Base-by-base conservation (phyloP, 495 filamentous ascomycete genomes). In the Aspergillus baeticus region DNA sequence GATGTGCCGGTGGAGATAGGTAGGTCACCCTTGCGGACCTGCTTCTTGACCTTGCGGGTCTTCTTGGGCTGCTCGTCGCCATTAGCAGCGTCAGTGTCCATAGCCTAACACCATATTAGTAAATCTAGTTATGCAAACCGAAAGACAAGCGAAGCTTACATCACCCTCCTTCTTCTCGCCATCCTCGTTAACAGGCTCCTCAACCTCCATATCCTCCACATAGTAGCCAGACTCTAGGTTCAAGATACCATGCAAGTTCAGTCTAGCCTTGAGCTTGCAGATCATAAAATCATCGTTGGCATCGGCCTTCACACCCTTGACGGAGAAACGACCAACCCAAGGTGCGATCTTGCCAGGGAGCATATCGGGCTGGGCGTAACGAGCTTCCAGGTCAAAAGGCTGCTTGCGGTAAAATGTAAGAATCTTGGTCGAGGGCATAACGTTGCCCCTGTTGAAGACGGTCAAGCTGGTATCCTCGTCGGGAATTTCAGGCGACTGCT, bases 321-420 rank as follows among this genome's bases (percentile, higher is more conserved):
- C 87, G 20, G 91, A 94, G 77, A 99, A 99, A 52, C 89, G 84
- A 50, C 94, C 94, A 63, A 99, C 96, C 87, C 93, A 98, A 49
- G 94, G 87, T 55, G 90, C 87, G 58, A 88, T 81, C 83, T 91
- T 93, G 64, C 93, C 94, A 42, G 94, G 94, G n/a, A 99, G 84
- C 36, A 74, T 67, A 20, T 96, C 92, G 15, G 91, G 88, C 62
- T 96, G 87, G 41, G 88, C 85, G 67, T 98, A 99, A 64, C 86
- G 87, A 54, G 94, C 94, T 79, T 99, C 94, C 18, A 99, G 81
- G 65, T 98, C 91, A 75, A 99, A 99, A 3, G 91, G 79, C 71
- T 98, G 91, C 80, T 97, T 98, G 58, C 94, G 88, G 82, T 98
- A 98, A 82, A 98, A 99, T 23, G 94, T 99, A 44, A 99, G 87